Base-by-base conservation (phyloP, 352 stramenopile species). In the Pythium aphanidermatum region DNA sequence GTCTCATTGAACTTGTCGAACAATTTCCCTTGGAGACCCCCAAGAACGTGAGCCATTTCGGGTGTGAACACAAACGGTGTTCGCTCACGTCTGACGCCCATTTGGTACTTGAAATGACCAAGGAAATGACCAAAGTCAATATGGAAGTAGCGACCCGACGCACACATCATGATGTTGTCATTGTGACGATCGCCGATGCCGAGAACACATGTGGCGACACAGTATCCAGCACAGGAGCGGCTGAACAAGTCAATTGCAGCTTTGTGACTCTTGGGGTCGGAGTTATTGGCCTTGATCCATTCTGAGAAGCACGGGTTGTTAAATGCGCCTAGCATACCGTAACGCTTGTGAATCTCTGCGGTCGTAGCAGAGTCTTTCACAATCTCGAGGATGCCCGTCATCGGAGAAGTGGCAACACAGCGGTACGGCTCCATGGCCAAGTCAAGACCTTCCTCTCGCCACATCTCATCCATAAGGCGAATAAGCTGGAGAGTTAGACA, bases 151-250 rank as follows among this genome's bases (percentile, higher is more conserved):
- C 80, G 75, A 25, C 82, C 82, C 4, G 67, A 76, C 16, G 69
- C 75, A 17, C 59, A 55, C 53, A 92, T 92, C 94, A 98, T 98
- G 46, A 98, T 95, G 60, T 98, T 98, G 66, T 98, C 92, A 40
- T 96, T 96, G 65, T 98, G 92, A 8, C 92, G 84, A 60, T 98
- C 92, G 47, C 92, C 92, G 51, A 98, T 96, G 29, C 92, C 92
- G 31, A 98, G 71, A 2, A 98, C 84, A 58, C 89, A 98, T 2
- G 89, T 97, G 1, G 90, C 91, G 2, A 98, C 90, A 66, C 86
- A 96, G 64, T 97, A 97, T 10, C 88, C 91, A 39, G 91, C 91
- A 44, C 69, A 88, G 3, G 82, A 96, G 8, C 79, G 78, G 16
- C 72, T 68, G 52, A 98, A 97, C 14, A 95, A 62, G 29, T 91